Evolutionary conservation across 768 basidiomycete genomes (phyloP).

Genomic region (Daedaleopsis sinensis): DNA sequence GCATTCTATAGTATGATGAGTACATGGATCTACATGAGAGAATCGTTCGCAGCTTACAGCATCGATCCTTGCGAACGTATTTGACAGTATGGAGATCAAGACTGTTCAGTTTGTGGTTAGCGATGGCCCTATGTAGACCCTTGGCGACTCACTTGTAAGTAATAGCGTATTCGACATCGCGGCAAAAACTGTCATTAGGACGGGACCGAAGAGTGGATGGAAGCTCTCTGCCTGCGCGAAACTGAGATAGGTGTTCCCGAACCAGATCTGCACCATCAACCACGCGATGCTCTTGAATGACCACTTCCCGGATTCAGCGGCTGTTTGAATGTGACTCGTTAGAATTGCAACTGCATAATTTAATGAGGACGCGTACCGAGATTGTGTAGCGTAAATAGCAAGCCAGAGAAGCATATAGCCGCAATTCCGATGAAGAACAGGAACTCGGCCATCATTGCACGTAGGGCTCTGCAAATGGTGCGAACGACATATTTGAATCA

Average conservation of each 20-base stretch:
- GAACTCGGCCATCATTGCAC: slow-evolving; percentile 82
- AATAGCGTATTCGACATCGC: slow-evolving; percentile 79
- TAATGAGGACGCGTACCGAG: slow-evolving; percentile 41
- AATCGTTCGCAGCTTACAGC: slow-evolving; percentile 41
- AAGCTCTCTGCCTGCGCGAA: slow-evolving; percentile 45
- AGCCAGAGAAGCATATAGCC: slow-evolving; percentile 78
- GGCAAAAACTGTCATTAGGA: slow-evolving; percentile 80
- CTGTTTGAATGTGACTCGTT: slow-evolving; percentile 15
- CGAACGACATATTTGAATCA: slow-evolving; percentile 7
- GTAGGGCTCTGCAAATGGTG: slow-evolving; percentile 57
- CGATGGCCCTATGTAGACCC: not conserved
- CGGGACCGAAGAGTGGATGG: slow-evolving; percentile 68
- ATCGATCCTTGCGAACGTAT: slow-evolving; percentile 82
- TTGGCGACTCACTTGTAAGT: slow-evolving; percentile 64
- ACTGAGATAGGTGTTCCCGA: slow-evolving; percentile 72
- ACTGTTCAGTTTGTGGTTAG: no score
- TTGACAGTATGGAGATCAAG: slow-evolving; percentile 88
- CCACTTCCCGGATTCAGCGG: slow-evolving; percentile 36
- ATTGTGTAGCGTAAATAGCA: slow-evolving; percentile 58
- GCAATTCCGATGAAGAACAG: slow-evolving; percentile 80
- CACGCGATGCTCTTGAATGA: slow-evolving; percentile 63
- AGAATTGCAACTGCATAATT: not conserved
- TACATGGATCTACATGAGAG: not conserved
- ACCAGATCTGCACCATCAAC: slow-evolving; percentile 89
- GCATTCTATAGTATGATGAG: slow-evolving; percentile 46